phyloP scores from a whole-genome alignment of 441 rosid genomes.

The Euphorbia schlechtendalii region DNA sequence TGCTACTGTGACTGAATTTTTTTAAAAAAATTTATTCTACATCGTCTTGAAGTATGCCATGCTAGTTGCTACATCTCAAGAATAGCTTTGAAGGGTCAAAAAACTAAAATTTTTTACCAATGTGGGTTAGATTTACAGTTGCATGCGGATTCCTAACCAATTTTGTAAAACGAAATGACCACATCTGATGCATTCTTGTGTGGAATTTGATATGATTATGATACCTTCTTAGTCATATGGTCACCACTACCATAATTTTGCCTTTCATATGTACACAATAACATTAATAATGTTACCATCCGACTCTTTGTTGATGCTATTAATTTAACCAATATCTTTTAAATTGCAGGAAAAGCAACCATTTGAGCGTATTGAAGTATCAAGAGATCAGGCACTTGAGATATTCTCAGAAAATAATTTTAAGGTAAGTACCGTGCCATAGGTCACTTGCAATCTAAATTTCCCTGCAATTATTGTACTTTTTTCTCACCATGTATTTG shows the following conservation, averaged over 20 bases:
- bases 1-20: background rate
- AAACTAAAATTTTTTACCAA: slow-evolving; percentile 2
- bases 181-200: background rate
- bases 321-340: background rate
- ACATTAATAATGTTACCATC: background rate
- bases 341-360: slow-evolving; percentile 73
- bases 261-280: background rate
- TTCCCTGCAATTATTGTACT: background rate
- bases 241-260: background rate
- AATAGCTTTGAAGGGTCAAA: background rate
- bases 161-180: background rate
- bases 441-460: background rate
- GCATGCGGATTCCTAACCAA: background rate
- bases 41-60: background rate
- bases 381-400: slow-evolving; percentile 83
- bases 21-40: background rate
- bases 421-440: slow-evolving; percentile 48
- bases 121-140: background rate
- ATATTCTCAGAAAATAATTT: slow-evolving; percentile 84
- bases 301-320: background rate
- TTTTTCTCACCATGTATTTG: slow-evolving; percentile 2
- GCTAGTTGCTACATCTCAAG: background rate
- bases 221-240: too few species aligned
- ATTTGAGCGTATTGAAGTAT: slow-evolving; percentile 95
- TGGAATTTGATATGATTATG: background rate